Evolutionary conservation across 179 eudicot genomes (phyloP).

Genomic region (Carnegiea gigantea): DNA sequence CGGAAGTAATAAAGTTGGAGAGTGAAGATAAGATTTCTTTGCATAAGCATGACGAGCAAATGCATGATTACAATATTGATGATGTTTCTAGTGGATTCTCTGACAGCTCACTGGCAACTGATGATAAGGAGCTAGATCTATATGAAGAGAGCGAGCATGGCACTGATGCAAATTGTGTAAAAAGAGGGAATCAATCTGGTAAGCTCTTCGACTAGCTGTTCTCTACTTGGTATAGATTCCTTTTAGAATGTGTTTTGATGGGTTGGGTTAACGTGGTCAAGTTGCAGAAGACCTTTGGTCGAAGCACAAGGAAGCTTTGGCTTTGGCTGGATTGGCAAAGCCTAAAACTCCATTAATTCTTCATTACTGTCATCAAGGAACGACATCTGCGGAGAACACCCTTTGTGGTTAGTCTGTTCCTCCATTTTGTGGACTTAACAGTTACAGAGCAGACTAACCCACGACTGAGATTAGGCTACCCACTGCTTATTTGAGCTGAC

Average conservation of each 20-base stretch:
- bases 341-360: slow-evolving; percentile 32
- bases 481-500: too few species aligned
- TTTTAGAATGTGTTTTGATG: neutral
- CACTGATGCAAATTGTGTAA: neutral
- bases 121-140: neutral
- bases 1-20: too few species aligned
- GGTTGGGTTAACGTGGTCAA: neutral
- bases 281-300: slow-evolving; percentile 2
- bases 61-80: neutral
- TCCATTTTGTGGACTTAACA: too few species aligned
- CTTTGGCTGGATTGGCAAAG: slow-evolving; percentile 18
- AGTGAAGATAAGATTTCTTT: too few species aligned
- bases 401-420: slow-evolving; percentile 22
- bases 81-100: neutral
- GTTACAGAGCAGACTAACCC: too few species aligned
- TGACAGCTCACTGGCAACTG: neutral
- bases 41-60: neutral
- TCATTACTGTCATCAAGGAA: slow-evolving; percentile 12
- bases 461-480: too few species aligned
- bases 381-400: neutral
- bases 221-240: too few species aligned
- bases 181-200: neutral
- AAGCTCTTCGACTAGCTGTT: neutral
- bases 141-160: neutral
- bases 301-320: neutral